Percentiles rank a stretch among this genome's conserved stretches.
Evolutionary conservation across 2,329 filamentous ascomycete genomes (phyloP).

Genomic region (Paecilomyces variotii): DNA sequence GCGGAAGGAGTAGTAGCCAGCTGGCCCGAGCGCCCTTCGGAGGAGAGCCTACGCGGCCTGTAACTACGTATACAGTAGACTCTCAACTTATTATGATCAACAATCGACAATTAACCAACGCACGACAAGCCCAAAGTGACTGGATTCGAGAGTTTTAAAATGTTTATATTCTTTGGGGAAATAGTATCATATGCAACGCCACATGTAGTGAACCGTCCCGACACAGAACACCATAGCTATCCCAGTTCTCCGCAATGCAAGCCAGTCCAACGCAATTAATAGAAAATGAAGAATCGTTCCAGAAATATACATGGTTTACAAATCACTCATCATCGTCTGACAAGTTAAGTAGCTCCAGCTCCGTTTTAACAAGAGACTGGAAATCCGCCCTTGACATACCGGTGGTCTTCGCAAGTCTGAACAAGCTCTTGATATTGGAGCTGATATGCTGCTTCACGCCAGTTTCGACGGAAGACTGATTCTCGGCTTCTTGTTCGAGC

Average conservation of each 20-base stretch:
- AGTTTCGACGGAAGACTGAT: slow-evolving; percentile 47
- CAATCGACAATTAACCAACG: not conserved
- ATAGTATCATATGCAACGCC: not conserved
- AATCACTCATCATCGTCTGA: slow-evolving; percentile 39
- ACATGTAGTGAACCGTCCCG: not conserved
- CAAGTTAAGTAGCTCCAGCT: slow-evolving; percentile 51
- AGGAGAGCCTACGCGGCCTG: not conserved
- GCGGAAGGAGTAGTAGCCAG: not conserved
- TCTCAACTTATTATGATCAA: not conserved
- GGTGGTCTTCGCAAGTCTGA: slow-evolving; percentile 49
- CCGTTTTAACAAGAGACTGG: slow-evolving; percentile 49
- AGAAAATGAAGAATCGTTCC: not conserved
- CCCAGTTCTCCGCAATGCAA: not conserved
- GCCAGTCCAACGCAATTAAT: not conserved
- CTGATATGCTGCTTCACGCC: slow-evolving; percentile 58
- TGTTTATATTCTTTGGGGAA: not conserved
- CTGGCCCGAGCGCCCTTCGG: not conserved
- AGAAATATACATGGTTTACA: not conserved
- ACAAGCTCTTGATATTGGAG: slow-evolving; percentile 56
- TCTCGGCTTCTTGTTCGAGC: slow-evolving; percentile 47
- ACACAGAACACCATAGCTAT: not conserved
- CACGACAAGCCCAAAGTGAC: not conserved
- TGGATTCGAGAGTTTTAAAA: not conserved
- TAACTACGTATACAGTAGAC: not conserved
- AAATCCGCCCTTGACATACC: slow-evolving; percentile 55